Percentiles rank a stretch among this genome's conserved stretches.
phyloP scores from a whole-genome alignment of 768 basidiomycete genomes.

The Amanita phalloides region DNA sequence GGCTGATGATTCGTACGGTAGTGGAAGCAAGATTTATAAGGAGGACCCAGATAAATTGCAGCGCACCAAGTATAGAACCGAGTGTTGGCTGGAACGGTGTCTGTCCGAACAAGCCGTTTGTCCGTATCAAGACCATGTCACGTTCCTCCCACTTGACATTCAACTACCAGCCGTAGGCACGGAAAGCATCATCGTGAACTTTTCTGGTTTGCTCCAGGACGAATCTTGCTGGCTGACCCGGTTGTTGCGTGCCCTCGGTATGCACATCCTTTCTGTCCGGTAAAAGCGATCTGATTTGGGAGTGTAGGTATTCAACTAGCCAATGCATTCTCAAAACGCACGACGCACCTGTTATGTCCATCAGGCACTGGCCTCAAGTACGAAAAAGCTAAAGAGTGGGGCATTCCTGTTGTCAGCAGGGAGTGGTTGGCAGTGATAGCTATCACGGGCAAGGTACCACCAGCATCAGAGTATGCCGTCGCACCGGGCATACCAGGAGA shows the following conservation, averaged over 20 bases:
- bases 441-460: constrained; percentile 36
- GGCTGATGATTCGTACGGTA: constrained; percentile 17
- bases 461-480: constrained; percentile 21
- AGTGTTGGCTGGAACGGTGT: constrained; percentile 90
- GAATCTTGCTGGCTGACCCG: constrained; percentile 57
- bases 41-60: constrained; percentile 38
- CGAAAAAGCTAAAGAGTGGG: constrained; percentile 73
- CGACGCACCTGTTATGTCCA: constrained; percentile 79
- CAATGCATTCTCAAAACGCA: constrained; percentile 48
- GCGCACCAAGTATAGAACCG: constrained; percentile 63
- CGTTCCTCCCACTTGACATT: constrained; percentile 57
- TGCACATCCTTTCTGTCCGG: constrained; percentile 6
- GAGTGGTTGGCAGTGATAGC: constrained; percentile 62
- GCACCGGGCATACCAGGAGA: constrained; percentile 5
- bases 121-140: constrained; percentile 52
- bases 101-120: constrained; percentile 69
- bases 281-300: background rate
- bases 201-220: constrained; percentile 68
- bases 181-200: constrained; percentile 46
- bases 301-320: constrained; percentile 42
- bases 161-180: constrained; percentile 49
- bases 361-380: constrained; percentile 62
- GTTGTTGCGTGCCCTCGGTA: constrained; percentile 60
- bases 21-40: constrained; percentile 59
- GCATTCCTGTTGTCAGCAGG: constrained; percentile 57